Percentiles rank a stretch among this genome's conserved stretches.
Evolutionary conservation across 73 alveolate species (phyloP).

Genomic region (Durusdinium trenchii): DNA sequence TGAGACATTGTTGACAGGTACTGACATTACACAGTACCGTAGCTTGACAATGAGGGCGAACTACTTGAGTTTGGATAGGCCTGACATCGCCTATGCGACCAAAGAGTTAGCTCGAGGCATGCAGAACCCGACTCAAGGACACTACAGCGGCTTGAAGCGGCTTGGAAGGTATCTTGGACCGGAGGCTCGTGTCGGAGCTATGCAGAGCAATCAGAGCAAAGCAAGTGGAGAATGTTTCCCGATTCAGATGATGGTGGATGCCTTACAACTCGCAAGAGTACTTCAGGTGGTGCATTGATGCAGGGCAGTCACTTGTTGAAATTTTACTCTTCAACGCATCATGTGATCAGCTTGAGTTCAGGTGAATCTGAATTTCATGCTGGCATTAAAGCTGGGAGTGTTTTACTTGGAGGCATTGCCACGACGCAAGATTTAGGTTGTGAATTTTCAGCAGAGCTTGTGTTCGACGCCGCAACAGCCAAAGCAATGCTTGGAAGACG

Average conservation of each 20-base stretch:
- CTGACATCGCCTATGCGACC: neutral
- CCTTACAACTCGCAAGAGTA: neutral
- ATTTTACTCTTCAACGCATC: neutral
- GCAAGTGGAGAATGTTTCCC: neutral
- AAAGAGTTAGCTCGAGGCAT: slow-evolving; percentile 10
- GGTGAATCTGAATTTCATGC: slow-evolving; percentile 4
- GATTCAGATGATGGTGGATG: neutral
- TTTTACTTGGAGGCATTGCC: neutral
- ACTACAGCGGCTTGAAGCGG: neutral
- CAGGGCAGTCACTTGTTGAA: neutral
- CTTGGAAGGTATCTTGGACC: neutral
- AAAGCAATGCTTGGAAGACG: neutral
- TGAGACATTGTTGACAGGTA: neutral
- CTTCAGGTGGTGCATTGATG: neutral
- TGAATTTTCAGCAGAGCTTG: neutral
- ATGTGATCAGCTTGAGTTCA: neutral
- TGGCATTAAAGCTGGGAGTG: neutral
- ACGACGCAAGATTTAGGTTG: neutral
- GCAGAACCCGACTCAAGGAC: neutral
- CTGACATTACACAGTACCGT: neutral
- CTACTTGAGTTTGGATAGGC: neutral
- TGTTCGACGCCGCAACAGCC: neutral
- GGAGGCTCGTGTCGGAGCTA: neutral
- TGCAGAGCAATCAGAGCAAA: neutral
- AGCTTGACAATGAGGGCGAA: neutral